Conservation (phyloP, 2,329 filamentous ascomycete genomes). For the Alternaria solani region DNA sequence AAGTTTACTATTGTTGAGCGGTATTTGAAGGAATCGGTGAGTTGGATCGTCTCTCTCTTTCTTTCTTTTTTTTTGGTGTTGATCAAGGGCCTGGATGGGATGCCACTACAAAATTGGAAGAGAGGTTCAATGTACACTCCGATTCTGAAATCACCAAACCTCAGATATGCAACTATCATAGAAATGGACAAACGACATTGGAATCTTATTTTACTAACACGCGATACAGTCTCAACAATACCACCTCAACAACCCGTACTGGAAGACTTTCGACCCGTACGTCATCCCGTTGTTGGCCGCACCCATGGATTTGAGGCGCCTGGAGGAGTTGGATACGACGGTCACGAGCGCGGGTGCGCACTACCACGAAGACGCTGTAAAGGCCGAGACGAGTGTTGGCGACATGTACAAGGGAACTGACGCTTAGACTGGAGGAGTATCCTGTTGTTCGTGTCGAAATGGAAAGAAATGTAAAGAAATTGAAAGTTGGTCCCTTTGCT, state of each 20-base stretch:
- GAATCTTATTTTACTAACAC: neutral
- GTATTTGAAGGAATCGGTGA: conserved; percentile 70
- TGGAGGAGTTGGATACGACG: conserved; percentile 67
- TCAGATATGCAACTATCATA: neutral
- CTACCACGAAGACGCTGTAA: conserved; percentile 17
- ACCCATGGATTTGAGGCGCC: conserved; percentile 73
- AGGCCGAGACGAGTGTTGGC: conserved; percentile 12
- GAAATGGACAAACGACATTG: too few species aligned
- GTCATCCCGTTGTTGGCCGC: conserved; percentile 72
- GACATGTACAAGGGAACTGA: conserved; percentile 18
- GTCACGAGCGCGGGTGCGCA: conserved; percentile 2
- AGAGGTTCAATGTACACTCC: neutral
- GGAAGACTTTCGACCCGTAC: conserved; percentile 79
- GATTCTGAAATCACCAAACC: too few species aligned
- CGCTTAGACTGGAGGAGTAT: neutral
- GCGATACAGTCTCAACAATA: conserved; percentile 51
- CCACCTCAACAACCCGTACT: conserved; percentile 70
- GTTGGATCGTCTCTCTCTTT: conserved; percentile 39
- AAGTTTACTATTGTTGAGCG: conserved; percentile 80
- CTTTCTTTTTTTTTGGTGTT: neutral
- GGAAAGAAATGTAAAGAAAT: neutral
- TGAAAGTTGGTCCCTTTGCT: neutral
- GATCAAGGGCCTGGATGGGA: neutral
- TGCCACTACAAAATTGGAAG: neutral
- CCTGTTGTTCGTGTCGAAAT: too few species aligned